These are phyloP conservation scores for Perilla frutescens DNA, from an alignment of 257 asterid genomes.

Conservation along the genomic window DNA sequence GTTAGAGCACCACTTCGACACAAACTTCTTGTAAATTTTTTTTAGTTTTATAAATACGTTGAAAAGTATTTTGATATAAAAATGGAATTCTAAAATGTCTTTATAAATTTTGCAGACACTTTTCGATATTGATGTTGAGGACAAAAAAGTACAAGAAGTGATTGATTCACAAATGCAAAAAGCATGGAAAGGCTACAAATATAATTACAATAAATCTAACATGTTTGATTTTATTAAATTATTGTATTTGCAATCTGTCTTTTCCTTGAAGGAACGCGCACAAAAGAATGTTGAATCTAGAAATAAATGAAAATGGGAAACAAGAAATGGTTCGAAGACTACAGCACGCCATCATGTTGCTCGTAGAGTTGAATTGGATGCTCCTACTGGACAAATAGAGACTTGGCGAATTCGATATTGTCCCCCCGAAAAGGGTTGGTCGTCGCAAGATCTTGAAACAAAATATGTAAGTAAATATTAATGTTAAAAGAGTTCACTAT, in stretches of 20 bases:
- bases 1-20: too few relatives aligned
- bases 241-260: too few relatives aligned
- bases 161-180: background rate
- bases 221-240: too few relatives aligned
- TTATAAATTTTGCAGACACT: too few relatives aligned
- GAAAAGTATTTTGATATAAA: background rate
- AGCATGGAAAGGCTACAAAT: background rate
- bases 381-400: background rate
- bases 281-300: too few relatives aligned
- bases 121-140: background rate
- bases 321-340: too few relatives aligned
- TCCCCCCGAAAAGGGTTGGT: background rate
- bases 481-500: too few relatives aligned
- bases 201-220: background rate
- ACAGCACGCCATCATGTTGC: background rate
- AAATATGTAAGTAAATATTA: background rate
- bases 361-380: background rate
- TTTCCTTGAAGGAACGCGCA: too few relatives aligned
- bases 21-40: too few relatives aligned
- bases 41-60: too few relatives aligned
- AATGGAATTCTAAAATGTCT: too few relatives aligned
- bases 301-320: too few relatives aligned
- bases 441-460: background rate
- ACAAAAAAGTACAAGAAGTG: background rate
- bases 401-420: background rate